Percentiles rank a stretch among this genome's conserved stretches.
These are phyloP conservation scores for Diplodia sapinea DNA, from an alignment of 2,329 filamentous ascomycete genomes.

Conservation along the genomic window DNA sequence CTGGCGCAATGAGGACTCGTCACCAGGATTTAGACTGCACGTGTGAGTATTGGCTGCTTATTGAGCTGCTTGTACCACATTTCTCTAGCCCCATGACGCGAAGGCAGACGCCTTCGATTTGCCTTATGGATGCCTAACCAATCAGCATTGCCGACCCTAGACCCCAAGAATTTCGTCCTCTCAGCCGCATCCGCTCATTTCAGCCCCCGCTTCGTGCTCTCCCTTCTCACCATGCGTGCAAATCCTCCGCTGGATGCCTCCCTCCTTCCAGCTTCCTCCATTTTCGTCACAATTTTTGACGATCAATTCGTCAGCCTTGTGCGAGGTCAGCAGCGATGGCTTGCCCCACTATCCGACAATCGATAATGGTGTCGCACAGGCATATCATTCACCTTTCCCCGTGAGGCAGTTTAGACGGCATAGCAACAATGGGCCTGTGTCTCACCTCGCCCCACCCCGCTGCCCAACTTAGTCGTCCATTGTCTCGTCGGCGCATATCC, in stretches of 20 bases:
- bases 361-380: not conserved
- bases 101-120: not conserved
- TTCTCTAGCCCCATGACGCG: conserved; percentile 8
- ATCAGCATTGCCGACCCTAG: not conserved
- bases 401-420: not conserved
- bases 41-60: not conserved
- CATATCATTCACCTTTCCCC: not conserved
- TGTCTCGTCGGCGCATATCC: not conserved
- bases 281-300: not conserved
- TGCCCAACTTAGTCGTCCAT: no score
- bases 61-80: not conserved
- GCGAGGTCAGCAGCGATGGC: not conserved
- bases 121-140: conserved; percentile 1
- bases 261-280: not conserved
- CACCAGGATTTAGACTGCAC: not conserved
- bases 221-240: not conserved
- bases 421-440: not conserved
- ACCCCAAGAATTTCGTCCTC: not conserved
- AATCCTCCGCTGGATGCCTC: no score
- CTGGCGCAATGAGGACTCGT: not conserved
- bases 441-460: not conserved
- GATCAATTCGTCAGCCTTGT: not conserved
- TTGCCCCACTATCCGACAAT: not conserved
- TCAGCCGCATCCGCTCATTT: not conserved
- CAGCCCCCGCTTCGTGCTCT: conserved; percentile 1